These are phyloP conservation scores for Quercus gilva DNA, from an alignment of 306 rosid genomes.

Conservation along the genomic window DNA sequence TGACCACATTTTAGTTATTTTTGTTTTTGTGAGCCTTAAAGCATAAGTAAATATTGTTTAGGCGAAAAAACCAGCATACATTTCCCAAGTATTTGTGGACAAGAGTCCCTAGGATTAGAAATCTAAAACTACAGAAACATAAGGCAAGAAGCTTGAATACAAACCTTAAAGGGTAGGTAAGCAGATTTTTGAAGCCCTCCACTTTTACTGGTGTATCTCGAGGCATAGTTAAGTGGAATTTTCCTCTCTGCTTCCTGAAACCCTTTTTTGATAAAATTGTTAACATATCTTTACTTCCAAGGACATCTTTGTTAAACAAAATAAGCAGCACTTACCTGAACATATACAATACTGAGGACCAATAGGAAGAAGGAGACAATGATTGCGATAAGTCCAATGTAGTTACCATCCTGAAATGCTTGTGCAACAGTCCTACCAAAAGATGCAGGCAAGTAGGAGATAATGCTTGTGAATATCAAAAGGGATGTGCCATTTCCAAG, in stretches of 20 bases:
- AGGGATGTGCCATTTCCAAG: slow-evolving; percentile 98
- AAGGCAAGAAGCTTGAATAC: slow-evolving; percentile 24
- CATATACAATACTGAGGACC: slow-evolving; percentile 95
- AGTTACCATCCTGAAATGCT: slow-evolving; percentile 85
- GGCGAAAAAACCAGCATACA: slow-evolving; percentile 11
- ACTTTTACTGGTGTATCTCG: slow-evolving; percentile 71
- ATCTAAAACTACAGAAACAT: slow-evolving; percentile 13
- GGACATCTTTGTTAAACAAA: slow-evolving; percentile 16
- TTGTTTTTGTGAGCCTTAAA: not conserved
- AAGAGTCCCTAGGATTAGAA: slow-evolving; percentile 9
- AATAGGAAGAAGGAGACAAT: slow-evolving; percentile 64
- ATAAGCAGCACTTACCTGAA: slow-evolving; percentile 66
- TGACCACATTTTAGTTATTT: not conserved
- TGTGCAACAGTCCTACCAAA: slow-evolving; percentile 77
- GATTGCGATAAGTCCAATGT: slow-evolving; percentile 71
- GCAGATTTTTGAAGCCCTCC: slow-evolving; percentile 88
- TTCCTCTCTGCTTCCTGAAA: slow-evolving; percentile 98
- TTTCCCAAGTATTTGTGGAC: not conserved
- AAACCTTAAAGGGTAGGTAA: slow-evolving; percentile 91
- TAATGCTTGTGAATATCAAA: slow-evolving; percentile 91
- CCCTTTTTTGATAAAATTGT: slow-evolving; percentile 38
- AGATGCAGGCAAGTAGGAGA: slow-evolving; percentile 97
- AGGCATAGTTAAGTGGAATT: slow-evolving; percentile 93
- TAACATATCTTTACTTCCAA: slow-evolving; percentile 16
- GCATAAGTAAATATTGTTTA: not conserved